These are phyloP conservation scores for Cajanus cajan DNA, from an alignment of 306 rosid species.

Conservation along the genomic window DNA sequence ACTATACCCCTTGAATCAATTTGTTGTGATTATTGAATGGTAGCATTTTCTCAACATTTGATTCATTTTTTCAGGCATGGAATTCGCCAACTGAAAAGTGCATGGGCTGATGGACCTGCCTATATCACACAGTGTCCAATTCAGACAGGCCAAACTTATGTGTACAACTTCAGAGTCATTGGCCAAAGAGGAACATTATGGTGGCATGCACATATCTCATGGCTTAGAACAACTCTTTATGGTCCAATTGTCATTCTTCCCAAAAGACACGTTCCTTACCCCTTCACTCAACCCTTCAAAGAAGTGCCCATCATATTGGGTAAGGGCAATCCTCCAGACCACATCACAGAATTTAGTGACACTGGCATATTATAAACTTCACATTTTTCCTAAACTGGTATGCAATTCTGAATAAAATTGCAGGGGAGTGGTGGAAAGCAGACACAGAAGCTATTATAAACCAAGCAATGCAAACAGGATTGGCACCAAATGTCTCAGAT, in stretches of 20 bases:
- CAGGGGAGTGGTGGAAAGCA: slow-evolving; percentile 87
- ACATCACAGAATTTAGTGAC: neutral
- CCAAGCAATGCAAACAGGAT: slow-evolving; percentile 65
- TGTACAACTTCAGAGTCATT: slow-evolving; percentile 59
- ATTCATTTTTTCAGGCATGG: slow-evolving; percentile 53
- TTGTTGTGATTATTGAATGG: neutral
- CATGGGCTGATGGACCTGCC: slow-evolving; percentile 83
- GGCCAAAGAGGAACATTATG: slow-evolving; percentile 75
- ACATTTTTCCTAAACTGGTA: neutral
- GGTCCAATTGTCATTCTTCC: slow-evolving; percentile 80
- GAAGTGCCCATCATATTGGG: slow-evolving; percentile 69
- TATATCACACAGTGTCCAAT: slow-evolving; percentile 79
- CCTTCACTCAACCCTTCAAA: slow-evolving; percentile 61
- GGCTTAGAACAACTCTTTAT: slow-evolving; percentile 65
- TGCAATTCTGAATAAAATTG: slow-evolving; percentile 6
- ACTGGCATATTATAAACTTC: neutral
- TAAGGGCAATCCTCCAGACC: slow-evolving; percentile 25
- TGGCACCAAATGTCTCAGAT: slow-evolving; percentile 68
- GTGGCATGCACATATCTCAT: slow-evolving; percentile 83
- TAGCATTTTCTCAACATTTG: slow-evolving; percentile 3
- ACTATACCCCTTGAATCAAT: neutral
- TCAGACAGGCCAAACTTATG: slow-evolving; percentile 54
- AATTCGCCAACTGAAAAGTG: slow-evolving; percentile 57
- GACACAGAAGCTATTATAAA: slow-evolving; percentile 64
- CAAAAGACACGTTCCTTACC: slow-evolving; percentile 56